Evolutionary conservation across 2,329 filamentous ascomycete species (phyloP), one percentile per base, ranked within the genome.

Genomic region (Neophaeococcomyces aloes): DNA sequence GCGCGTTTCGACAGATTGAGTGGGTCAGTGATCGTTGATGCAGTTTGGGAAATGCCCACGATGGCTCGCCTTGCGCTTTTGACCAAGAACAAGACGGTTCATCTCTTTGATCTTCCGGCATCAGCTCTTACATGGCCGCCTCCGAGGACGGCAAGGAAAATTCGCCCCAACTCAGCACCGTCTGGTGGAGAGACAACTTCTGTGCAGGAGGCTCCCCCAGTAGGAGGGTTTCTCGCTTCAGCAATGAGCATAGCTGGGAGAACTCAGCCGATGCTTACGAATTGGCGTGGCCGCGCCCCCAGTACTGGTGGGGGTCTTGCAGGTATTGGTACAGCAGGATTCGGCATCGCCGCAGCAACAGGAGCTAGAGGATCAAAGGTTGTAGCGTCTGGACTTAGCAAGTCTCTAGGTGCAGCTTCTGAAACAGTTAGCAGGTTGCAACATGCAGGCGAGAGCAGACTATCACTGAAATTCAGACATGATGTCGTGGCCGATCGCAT

Each of bases 31-130:
- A 86, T 96, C 44, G 76, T 95, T 17, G 89, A 95, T 57, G 84
- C 94, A 32, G 78, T 80, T 2, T 98, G 91, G 91, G 82, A 83
- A 1, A 75, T 77, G 43, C 85, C 85, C 3, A 80, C 81, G 44
- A 86, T 85, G 17, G 85, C 94, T 58, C 81, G 84, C 46, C 67
- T 93, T 30, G 89, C 88, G 1, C 80, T 98, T 65, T 79, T 95
- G 19, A 96, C 91, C 1, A 86, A 94, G 57, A 84, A 88, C 54
- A 87, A 89, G n/a, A 98, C 91, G 7, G 80, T 95, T 8, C 91
- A 98, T 64, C 76, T 96, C 33, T 81, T 94, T 51, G 85, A 94
- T 53, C 76, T 96, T 62, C 86, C 87, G 7, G 72, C 78, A 35
- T 83, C 78, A 50, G 85, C 86, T 3, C 89, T 88, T 55, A 79